phyloP scores from a whole-genome alignment of 2,329 filamentous ascomycete species.

The Fusarium pininemorale region DNA sequence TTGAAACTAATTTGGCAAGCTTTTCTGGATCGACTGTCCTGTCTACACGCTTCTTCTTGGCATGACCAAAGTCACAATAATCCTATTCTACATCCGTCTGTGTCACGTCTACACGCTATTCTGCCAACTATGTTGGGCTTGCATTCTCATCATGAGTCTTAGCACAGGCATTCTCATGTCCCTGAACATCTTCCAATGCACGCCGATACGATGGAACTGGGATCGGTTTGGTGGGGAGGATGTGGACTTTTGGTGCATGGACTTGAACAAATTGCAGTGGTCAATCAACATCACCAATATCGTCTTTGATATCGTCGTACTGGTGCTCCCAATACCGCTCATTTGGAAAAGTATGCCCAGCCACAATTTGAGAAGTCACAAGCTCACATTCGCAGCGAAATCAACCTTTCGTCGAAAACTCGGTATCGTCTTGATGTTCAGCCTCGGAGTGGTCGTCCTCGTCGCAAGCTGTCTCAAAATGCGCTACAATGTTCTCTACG shows the following conservation, averaged over 20 bases:
- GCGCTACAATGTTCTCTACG: constrained; percentile 18
- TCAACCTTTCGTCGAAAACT: constrained; percentile 11
- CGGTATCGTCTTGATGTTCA: constrained; percentile 15
- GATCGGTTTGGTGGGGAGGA: not conserved
- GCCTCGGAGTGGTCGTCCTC: not conserved
- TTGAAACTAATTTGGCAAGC: not conserved
- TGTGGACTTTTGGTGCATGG: not conserved
- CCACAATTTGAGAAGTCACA: accelerated
- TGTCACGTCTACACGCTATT: constrained; percentile 7
- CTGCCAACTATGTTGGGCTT: constrained; percentile 2
- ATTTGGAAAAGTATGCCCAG: constrained; percentile 3
- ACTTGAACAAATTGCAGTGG: constrained; percentile 9
- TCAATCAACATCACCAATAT: constrained; percentile 13
- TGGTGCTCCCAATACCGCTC: constrained; percentile 6
- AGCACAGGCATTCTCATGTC: not conserved
- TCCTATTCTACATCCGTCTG: constrained; percentile 4
- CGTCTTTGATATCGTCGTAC: not conserved
- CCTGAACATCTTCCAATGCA: constrained; percentile 2
- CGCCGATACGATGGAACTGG: constrained; percentile 12
- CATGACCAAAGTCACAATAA: constrained; percentile 9
- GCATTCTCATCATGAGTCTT: not conserved
- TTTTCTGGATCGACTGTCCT: constrained; percentile 11
- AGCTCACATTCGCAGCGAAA: not conserved
- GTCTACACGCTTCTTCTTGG: constrained; percentile 1
- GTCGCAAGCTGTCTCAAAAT: constrained; percentile 18